Conservation (phyloP, 257 asterid genomes). For the Gentiana straminea region DNA sequence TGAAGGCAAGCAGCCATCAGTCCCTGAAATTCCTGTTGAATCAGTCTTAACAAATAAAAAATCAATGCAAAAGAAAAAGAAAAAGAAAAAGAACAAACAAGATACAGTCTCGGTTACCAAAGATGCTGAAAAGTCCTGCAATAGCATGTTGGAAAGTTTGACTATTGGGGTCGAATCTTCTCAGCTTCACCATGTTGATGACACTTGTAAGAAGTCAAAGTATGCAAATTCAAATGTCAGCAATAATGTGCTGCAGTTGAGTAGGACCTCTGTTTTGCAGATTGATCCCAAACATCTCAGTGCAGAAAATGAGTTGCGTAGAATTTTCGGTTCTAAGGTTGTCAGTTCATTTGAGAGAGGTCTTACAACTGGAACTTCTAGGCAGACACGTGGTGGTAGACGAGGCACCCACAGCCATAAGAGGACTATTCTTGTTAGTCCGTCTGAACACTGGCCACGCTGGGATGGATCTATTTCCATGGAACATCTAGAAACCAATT, state of each 20-base stretch:
- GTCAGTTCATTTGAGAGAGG: constrained; percentile 67
- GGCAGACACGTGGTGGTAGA: constrained; percentile 55
- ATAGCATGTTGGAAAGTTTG: constrained; percentile 29
- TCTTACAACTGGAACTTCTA: constrained; percentile 44
- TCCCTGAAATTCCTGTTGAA: constrained; percentile 17
- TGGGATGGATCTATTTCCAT: constrained; percentile 92
- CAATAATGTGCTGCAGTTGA: constrained; percentile 24
- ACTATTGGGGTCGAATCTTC: constrained; percentile 44
- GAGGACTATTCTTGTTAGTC: constrained; percentile 67
- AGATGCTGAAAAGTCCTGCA: constrained; percentile 19
- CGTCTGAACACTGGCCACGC: constrained; percentile 89
- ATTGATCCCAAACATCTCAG: constrained; percentile 75
- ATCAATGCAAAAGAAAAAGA: constrained; percentile 63
- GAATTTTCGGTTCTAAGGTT: constrained; percentile 86
- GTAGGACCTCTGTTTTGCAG: constrained; percentile 38
- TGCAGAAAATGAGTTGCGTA: constrained; percentile 86
- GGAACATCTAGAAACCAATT: constrained; percentile 68
- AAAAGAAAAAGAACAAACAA: constrained; percentile 33
- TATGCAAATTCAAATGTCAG: constrained; percentile 19
- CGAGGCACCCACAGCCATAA: constrained; percentile 64
- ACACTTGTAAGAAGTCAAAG: constrained; percentile 22
- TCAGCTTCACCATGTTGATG: constrained; percentile 22
- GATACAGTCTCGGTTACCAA: constrained; percentile 9
- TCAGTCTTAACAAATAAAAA: constrained; percentile 28
- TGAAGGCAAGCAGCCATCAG: constrained; percentile 20